phyloP scores from a whole-genome alignment of 495 filamentous ascomycete species.

The Xylaria cubensis region DNA sequence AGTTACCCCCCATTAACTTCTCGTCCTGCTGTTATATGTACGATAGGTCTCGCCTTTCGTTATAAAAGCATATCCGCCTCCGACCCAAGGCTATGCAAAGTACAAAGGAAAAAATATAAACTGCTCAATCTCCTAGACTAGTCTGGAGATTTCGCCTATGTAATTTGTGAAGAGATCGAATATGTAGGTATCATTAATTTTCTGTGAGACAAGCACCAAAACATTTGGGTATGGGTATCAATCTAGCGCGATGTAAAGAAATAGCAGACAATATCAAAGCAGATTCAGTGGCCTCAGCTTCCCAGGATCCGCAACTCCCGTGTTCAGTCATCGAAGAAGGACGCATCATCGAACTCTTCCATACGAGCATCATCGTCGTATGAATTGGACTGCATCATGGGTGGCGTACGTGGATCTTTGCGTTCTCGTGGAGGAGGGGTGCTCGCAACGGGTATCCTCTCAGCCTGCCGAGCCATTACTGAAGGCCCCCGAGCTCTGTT shows the following conservation, averaged over 20 bases:
- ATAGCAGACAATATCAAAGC: conserved; percentile 43
- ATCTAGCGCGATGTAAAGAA: conserved; percentile 39
- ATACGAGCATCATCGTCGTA: conserved; percentile 76
- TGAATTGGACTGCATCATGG: conserved; percentile 68
- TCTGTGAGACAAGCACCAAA: conserved; percentile 23
- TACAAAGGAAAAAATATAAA: conserved; percentile 30
- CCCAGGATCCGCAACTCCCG: conserved; percentile 24
- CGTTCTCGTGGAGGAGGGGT: conserved; percentile 42
- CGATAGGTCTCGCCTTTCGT: conserved; percentile 11
- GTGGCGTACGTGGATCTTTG: conserved; percentile 67
- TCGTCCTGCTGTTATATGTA: conserved; percentile 19
- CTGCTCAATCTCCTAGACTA: conserved; percentile 8
- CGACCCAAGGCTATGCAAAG: conserved; percentile 19
- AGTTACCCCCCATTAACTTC: conserved; percentile 9
- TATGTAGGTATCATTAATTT: conserved; percentile 36
- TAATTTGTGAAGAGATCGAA: conserved; percentile 13
- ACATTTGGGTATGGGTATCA: conserved; percentile 40
- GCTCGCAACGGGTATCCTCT: conserved; percentile 45
- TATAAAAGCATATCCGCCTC: conserved; percentile 17
- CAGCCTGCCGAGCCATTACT: conserved; percentile 40
- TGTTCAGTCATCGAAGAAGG: conserved; percentile 61
- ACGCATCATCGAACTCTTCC: conserved; percentile 61
- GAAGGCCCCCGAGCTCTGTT: conserved; percentile 52
- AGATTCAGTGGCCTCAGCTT: conserved; percentile 34
- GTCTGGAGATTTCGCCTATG: conserved; percentile 10